These are phyloP conservation scores for Rhodotorula sp. DNA, from an alignment of 1,284 basidiomycete species.

Conservation along the genomic window DNA sequence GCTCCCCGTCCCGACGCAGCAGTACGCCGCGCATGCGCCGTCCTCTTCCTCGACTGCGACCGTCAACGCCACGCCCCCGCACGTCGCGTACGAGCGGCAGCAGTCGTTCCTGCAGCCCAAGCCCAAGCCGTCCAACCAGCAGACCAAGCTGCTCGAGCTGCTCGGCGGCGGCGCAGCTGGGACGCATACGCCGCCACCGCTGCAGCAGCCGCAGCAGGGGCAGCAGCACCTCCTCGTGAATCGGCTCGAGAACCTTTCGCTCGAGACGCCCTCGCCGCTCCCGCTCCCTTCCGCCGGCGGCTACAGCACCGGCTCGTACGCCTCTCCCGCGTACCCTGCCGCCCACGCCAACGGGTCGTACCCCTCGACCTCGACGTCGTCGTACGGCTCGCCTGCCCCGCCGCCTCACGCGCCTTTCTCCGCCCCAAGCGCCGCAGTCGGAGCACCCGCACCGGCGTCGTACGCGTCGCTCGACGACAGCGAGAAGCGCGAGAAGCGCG, in stretches of 20 bases:
- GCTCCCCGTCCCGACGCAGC: slow-evolving; percentile 7
- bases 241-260: slow-evolving; percentile 15
- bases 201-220: background rate
- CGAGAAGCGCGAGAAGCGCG: slow-evolving; percentile 35
- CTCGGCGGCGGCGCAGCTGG: slow-evolving; percentile 13
- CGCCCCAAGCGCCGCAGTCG: slow-evolving; percentile 16
- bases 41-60: slow-evolving; percentile 10
- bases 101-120: slow-evolving; percentile 35
- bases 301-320: background rate
- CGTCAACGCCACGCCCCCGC: slow-evolving; percentile 24
- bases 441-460: slow-evolving; percentile 8
- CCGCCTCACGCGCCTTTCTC: background rate
- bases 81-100: slow-evolving; percentile 36
- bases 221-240: slow-evolving; percentile 3
- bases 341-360: too few relatives aligned
- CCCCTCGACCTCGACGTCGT: background rate
- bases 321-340: too few relatives aligned
- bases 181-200: background rate
- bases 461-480: slow-evolving; percentile 6
- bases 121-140: slow-evolving; percentile 24
- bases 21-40: background rate
- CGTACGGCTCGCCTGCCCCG: slow-evolving; percentile 1
- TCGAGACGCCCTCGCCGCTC: slow-evolving; percentile 8
- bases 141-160: slow-evolving; percentile 29
- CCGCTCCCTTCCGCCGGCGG: background rate